Evolutionary conservation across 352 stramenopile species (phyloP).

Genomic region (Globisporangium takayamanum): DNA sequence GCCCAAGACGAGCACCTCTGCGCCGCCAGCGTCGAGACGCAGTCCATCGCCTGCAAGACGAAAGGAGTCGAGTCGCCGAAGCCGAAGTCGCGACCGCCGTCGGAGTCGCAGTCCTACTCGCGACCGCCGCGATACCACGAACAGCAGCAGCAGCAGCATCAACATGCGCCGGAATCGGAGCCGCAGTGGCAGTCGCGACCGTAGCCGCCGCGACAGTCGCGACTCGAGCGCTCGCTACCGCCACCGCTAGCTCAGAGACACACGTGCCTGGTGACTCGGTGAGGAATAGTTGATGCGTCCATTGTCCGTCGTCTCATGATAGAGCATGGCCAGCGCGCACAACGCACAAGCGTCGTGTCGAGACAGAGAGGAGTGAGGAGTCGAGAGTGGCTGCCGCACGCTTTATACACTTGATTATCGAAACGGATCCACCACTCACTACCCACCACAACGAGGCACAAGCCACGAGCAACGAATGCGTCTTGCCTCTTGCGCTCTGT

Average conservation of each 20-base stretch:
- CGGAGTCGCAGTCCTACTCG: constrained; percentile 21
- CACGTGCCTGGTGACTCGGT: background rate
- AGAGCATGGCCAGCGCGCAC: no score
- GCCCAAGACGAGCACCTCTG: background rate
- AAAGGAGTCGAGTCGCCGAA: constrained; percentile 20
- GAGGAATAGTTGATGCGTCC: background rate
- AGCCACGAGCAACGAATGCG: no score
- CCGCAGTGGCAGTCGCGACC: constrained; percentile 23
- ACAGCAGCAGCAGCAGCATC: constrained; percentile 2
- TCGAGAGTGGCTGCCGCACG: no score
- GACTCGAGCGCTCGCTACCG: constrained; percentile 7
- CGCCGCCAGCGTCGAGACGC: constrained; percentile 7
- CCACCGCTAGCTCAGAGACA: constrained; percentile 1
- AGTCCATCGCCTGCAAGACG: constrained; percentile 15
- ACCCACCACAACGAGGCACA: no score
- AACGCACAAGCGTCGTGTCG: no score
- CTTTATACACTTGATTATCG: no score
- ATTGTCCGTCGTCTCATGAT: no score
- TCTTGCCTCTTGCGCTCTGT: background rate
- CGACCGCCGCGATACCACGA: background rate
- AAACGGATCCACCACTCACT: no score
- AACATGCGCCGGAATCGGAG: constrained; percentile 20
- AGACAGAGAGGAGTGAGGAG: no score
- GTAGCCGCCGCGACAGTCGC: constrained; percentile 14
- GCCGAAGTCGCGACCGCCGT: constrained; percentile 21